Percentiles rank a stretch among this genome's conserved stretches.
Conservation (phyloP, 2,329 filamentous ascomycete species). For the Aspergillus unguis region DNA sequence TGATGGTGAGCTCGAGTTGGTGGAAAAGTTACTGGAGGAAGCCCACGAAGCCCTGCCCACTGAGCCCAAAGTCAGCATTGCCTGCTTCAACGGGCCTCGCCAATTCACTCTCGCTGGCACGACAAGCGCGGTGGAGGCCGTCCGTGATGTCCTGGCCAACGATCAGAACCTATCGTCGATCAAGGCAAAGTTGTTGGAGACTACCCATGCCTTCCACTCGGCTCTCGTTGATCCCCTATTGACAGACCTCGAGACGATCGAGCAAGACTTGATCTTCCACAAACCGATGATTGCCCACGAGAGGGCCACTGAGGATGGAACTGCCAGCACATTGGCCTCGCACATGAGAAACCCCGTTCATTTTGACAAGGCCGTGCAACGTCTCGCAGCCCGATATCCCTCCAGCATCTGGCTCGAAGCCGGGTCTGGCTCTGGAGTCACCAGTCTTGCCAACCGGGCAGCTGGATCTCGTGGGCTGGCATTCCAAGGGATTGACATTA, state of each 20-base stretch:
- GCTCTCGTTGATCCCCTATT: conserved; percentile 38
- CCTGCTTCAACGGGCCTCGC: conserved; percentile 48
- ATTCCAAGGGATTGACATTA: neutral
- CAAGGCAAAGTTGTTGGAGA: conserved; percentile 37
- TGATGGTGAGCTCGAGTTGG: neutral
- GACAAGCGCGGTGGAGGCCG: conserved; percentile 13
- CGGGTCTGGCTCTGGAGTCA: conserved; percentile 35
- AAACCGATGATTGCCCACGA: conserved; percentile 30
- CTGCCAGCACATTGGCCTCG: conserved; percentile 20
- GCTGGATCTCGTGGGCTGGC: neutral
- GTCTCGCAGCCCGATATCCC: conserved; percentile 33
- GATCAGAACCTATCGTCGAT: neutral
- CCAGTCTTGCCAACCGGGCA: conserved; percentile 19
- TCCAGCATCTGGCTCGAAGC: conserved; percentile 41
- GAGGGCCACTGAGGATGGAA: conserved; percentile 10
- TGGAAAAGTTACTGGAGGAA: conserved; percentile 18
- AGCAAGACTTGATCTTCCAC: conserved; percentile 27
- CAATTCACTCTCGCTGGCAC: conserved; percentile 45
- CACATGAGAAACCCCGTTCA: conserved; percentile 48
- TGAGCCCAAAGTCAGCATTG: conserved; percentile 31
- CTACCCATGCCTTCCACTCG: conserved; percentile 51
- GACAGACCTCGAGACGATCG: conserved; percentile 24
- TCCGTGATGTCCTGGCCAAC: conserved; percentile 22
- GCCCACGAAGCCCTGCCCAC: conserved; percentile 19
- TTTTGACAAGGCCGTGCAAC: conserved; percentile 45